These are phyloP conservation scores for Wickerhamomyces bovis DNA, from an alignment of 805 yeast genomes.

Conservation along the genomic window DNA sequence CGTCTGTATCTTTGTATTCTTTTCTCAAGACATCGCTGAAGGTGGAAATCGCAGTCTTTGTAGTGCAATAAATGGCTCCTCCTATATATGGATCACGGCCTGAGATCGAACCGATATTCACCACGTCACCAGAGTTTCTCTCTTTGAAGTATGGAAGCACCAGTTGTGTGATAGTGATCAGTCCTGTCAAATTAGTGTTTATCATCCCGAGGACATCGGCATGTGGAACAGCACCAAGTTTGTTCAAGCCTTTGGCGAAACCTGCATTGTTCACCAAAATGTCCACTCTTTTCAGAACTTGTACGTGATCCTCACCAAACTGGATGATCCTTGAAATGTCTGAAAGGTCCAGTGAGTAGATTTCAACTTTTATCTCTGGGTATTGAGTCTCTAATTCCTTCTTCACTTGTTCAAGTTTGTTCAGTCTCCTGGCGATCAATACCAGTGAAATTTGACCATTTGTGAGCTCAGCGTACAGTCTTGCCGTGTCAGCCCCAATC, in stretches of 20 bases:
- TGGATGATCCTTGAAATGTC: constrained; percentile 9
- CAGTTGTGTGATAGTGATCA: constrained; percentile 76
- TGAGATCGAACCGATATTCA: constrained; percentile 68
- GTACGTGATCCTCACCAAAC: constrained; percentile 38
- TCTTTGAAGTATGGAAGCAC: constrained; percentile 60
- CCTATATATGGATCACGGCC: constrained; percentile 61
- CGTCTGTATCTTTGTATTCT: constrained; percentile 60
- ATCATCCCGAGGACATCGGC: constrained; percentile 70
- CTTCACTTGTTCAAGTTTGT: constrained; percentile 44
- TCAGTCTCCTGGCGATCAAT: constrained; percentile 69
- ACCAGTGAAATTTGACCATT: constrained; percentile 64
- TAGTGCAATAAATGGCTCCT: constrained; percentile 69
- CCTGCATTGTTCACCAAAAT: constrained; percentile 69
- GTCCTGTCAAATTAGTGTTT: constrained; percentile 78
- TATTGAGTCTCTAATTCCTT: constrained; percentile 39
- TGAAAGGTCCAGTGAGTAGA: neutral
- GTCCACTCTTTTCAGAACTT: constrained; percentile 52
- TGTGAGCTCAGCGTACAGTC: constrained; percentile 68
- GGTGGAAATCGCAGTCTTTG: constrained; percentile 64
- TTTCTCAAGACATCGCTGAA: constrained; percentile 65
- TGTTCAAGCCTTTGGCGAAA: constrained; percentile 71
- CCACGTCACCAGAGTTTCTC: constrained; percentile 62
- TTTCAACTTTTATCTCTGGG: constrained; percentile 21
- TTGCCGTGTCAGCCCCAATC: constrained; percentile 86
- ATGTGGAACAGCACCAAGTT: constrained; percentile 58